phyloP scores from a whole-genome alignment of 352 stramenopile genomes.

The Phytophthora megakarya region DNA sequence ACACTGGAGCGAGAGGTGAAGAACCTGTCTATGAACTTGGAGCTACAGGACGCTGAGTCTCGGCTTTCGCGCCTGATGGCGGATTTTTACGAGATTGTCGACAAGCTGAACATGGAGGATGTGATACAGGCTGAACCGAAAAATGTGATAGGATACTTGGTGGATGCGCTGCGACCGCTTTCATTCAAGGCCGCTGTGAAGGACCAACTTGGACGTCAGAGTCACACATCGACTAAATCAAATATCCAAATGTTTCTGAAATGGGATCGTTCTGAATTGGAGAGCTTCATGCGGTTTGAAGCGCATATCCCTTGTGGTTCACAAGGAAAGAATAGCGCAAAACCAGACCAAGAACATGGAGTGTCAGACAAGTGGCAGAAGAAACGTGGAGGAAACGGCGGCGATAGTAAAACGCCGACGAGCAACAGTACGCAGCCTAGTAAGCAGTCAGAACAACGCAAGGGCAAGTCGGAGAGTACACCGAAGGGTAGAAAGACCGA shows the following conservation, averaged over 20 bases:
- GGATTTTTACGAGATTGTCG: slow-evolving; percentile 2
- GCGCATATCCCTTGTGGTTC: background rate
- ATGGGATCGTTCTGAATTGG: background rate
- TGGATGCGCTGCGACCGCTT: background rate
- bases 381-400: background rate
- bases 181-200: slow-evolving; percentile 2
- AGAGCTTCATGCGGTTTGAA: slow-evolving; percentile 16
- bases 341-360: background rate
- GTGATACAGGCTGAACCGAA: background rate
- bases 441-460: background rate
- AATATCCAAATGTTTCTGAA: background rate
- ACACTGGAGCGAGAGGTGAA: slow-evolving; percentile 1
- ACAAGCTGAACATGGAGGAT: slow-evolving; percentile 2
- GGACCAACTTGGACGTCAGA: background rate
- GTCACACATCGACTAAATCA: background rate
- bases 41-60: background rate
- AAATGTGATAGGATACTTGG: slow-evolving; percentile 3
- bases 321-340: background rate
- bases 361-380: background rate
- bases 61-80: background rate
- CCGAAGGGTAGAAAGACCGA: background rate
- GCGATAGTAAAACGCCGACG: background rate
- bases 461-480: background rate
- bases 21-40: background rate
- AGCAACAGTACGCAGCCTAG: background rate